Conservation (phyloP, 495 filamentous ascomycete species). For the Aspergillus funiculosus region DNA sequence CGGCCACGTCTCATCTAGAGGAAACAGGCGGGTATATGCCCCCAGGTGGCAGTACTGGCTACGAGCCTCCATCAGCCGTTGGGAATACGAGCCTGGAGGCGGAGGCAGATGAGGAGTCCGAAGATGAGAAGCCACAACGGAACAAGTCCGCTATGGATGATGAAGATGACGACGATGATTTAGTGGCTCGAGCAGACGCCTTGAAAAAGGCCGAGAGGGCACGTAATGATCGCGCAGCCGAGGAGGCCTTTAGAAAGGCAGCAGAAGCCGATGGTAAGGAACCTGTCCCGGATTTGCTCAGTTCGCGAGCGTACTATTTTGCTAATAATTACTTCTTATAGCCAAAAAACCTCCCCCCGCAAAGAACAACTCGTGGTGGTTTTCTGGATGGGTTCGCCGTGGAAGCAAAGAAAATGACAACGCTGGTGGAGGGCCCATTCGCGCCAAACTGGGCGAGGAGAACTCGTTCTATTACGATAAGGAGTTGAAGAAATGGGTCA, state of each 20-base stretch:
- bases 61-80: slow-evolving; percentile 36
- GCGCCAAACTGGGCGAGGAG: slow-evolving; percentile 91
- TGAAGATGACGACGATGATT: slow-evolving; percentile 47
- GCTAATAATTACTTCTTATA: slow-evolving; percentile 26
- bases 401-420: slow-evolving; percentile 63
- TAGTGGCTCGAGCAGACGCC: slow-evolving; percentile 46
- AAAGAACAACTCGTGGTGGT: slow-evolving; percentile 77
- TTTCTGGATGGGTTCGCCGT: slow-evolving; percentile 75
- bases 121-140: slow-evolving; percentile 58
- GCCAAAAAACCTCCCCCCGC: slow-evolving; percentile 35
- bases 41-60: slow-evolving; percentile 21
- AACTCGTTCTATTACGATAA: slow-evolving; percentile 91
- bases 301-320: slow-evolving; percentile 1
- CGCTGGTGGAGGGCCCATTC: slow-evolving; percentile 61
- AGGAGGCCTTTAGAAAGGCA: slow-evolving; percentile 74
- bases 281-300: too few species aligned
- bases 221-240: slow-evolving; percentile 49
- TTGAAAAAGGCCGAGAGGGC: slow-evolving; percentile 50
- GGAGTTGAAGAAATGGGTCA: slow-evolving; percentile 94
- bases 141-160: slow-evolving; percentile 79
- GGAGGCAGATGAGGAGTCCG: slow-evolving; percentile 33
- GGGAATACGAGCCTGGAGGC: slow-evolving; percentile 21
- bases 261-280: slow-evolving; percentile 76
- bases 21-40: slow-evolving; percentile 25
- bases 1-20: slow-evolving; percentile 1